Percentiles rank a stretch among this genome's conserved stretches.
These are phyloP conservation scores for Barnettozyma sucrosica DNA, from an alignment of 805 yeast species.

Conservation along the genomic window DNA sequence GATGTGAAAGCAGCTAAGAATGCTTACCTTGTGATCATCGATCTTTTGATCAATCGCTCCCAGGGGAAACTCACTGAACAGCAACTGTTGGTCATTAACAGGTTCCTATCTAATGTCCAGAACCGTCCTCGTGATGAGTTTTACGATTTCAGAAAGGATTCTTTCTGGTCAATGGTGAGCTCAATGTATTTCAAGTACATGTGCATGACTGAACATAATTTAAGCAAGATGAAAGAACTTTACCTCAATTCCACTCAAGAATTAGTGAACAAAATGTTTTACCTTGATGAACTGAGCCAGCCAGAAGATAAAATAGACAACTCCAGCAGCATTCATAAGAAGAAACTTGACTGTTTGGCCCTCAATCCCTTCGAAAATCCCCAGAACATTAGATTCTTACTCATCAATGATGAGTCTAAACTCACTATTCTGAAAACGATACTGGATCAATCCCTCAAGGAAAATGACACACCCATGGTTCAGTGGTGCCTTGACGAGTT, in stretches of 20 bases:
- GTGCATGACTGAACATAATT: slow-evolving; percentile 10
- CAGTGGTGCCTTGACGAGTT: slow-evolving; percentile 19
- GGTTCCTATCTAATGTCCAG: slow-evolving; percentile 11
- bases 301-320: slow-evolving; percentile 2
- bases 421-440: slow-evolving; percentile 18
- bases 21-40: slow-evolving; percentile 13
- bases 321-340: neutral
- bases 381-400: slow-evolving; percentile 8
- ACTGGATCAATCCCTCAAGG: slow-evolving; percentile 14
- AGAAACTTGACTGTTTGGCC: slow-evolving; percentile 1
- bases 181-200: slow-evolving; percentile 18
- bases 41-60: slow-evolving; percentile 9
- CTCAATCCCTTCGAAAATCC: slow-evolving; percentile 18
- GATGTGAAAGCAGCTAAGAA: neutral
- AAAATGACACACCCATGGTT: slow-evolving; percentile 2
- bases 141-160: slow-evolving; percentile 4
- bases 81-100: slow-evolving; percentile 15
- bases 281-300: neutral
- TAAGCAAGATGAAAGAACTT: slow-evolving; percentile 8
- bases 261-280: slow-evolving; percentile 9
- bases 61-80: slow-evolving; percentile 10
- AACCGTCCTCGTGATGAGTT: neutral
- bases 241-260: slow-evolving; percentile 16
- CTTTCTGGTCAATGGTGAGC: slow-evolving; percentile 20
- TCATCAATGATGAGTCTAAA: slow-evolving; percentile 11